phyloP scores from a whole-genome alignment of 2,329 filamentous ascomycete species.

The Dothideomycetidae sp. region DNA sequence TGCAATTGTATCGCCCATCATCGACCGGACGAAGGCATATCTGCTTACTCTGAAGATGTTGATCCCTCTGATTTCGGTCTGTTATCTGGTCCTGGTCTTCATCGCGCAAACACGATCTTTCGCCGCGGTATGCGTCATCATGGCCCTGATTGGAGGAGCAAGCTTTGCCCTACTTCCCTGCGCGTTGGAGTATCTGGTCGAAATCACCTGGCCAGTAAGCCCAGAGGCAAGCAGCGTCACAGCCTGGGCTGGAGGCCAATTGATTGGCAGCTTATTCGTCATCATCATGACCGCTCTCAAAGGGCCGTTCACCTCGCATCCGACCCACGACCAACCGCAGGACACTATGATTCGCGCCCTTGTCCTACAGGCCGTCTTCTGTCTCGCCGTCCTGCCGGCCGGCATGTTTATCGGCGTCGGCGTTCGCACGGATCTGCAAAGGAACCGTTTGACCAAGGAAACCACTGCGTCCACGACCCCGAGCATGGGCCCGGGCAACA shows the following conservation, averaged over 20 bases:
- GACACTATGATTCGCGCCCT: conserved; percentile 60
- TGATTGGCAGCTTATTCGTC: conserved; percentile 74
- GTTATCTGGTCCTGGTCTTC: conserved; percentile 68
- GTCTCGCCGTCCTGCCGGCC: conserved; percentile 48
- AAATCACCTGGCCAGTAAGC: conserved; percentile 73
- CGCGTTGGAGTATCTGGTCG: conserved; percentile 71
- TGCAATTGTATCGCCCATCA: conserved; percentile 63
- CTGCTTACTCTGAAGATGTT: conserved; percentile 57
- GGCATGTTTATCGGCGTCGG: conserved; percentile 49
- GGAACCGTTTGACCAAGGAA: not conserved
- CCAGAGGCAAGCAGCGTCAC: conserved; percentile 75
- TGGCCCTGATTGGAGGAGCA: conserved; percentile 62
- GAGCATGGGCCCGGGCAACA: too few species aligned
- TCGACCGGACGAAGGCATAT: conserved; percentile 74
- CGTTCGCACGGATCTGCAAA: not conserved
- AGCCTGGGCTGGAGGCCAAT: conserved; percentile 75
- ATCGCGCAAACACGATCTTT: conserved; percentile 51
- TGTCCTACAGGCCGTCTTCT: conserved; percentile 64
- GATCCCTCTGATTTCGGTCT: conserved; percentile 53
- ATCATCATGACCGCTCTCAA: conserved; percentile 65
- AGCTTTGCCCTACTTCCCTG: conserved; percentile 72
- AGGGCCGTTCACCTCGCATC: conserved; percentile 21
- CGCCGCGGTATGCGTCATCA: conserved; percentile 58
- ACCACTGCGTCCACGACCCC: not conserved
- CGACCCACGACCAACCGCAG: conserved; percentile 16